phyloP scores from a whole-genome alignment of 1,284 basidiomycete species.

The Trichosporon ovoides region DNA sequence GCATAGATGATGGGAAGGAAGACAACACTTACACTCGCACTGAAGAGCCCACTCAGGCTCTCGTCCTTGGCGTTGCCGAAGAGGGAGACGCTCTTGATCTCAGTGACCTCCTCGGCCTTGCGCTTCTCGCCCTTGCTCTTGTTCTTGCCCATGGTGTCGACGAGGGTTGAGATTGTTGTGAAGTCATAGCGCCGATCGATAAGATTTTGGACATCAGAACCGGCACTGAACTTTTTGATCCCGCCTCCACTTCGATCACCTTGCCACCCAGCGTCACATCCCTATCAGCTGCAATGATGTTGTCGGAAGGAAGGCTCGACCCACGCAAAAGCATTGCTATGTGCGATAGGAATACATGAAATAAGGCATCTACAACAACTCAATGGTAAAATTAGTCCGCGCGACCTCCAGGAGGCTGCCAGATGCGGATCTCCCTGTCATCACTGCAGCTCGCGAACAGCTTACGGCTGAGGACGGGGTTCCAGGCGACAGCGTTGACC shows the following conservation, averaged over 20 bases:
- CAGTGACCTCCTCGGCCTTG: neutral
- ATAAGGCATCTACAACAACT: constrained; percentile 1
- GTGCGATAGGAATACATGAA: neutral
- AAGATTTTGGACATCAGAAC: neutral
- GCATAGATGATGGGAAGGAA: no score
- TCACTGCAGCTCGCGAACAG: constrained; percentile 95
- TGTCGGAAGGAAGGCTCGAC: no score
- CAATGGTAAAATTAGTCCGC: neutral
- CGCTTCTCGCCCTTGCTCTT: constrained; percentile 1
- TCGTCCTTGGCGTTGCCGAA: constrained; percentile 9
- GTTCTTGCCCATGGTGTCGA: neutral
- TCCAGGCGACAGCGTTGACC: constrained; percentile 96
- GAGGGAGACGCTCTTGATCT: neutral
- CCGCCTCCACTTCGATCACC: no score
- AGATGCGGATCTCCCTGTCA: constrained; percentile 50
- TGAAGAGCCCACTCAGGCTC: neutral
- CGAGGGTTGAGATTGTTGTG: neutral
- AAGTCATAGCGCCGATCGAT: neutral
- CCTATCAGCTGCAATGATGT: no score
- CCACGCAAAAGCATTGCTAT: no score
- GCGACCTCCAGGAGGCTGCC: neutral
- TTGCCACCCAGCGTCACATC: neutral
- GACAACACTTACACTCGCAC: neutral
- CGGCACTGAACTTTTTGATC: neutral
- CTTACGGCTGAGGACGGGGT: constrained; percentile 66